Base-by-base conservation (phyloP, 495 filamentous ascomycete species). In the Pseudoneurospora amorphoporcata region DNA sequence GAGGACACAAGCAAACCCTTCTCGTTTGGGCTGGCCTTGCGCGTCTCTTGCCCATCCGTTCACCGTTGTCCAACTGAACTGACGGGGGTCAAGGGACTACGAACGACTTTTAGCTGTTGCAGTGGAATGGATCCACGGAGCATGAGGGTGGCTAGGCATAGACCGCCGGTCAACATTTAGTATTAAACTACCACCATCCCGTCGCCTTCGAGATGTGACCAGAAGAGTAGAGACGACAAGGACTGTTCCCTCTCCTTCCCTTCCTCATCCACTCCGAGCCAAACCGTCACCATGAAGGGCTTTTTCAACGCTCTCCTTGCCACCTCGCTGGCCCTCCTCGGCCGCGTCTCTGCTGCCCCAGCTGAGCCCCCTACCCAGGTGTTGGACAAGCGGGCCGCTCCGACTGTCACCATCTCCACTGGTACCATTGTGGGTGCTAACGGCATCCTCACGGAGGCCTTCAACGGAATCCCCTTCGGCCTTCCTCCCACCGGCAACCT, bases 381-480 rank as follows among this genome's bases (percentile, higher is more conserved):
- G 7, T 42, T 83, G 16, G 80, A 82, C 73, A 77, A 81, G 75
- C 76, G 84, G 65, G 81, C 78, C 10, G 81, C 78, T 7, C 85
- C 82, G 2, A 86, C 83, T 29, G 88, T 90, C 53, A 75, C 80
- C 23, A 80, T 82, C 16, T 78, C 85, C 2, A 70, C 82, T 39
- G 87, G 87, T 68, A 87, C 84, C 17, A 77, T 90, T 14, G 76
- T 89, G n/a, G 89, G 88, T 19, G 77, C 38, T 17, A 53, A 9
- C 32, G 72, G 75, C 32, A 8, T 73, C 7, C 42, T 61, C 65
- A 80, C 76, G 41, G 85, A 87, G 73, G 80, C 78, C 69, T 87
- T 84, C 74, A 82, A 80, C 29, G 84, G 84, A 65, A 86, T 87
- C 43, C 85, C 85, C 16, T 87, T 82, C 70, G 85, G 83, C 29